Base-by-base conservation (phyloP, 2,329 filamentous ascomycete genomes). In the Talaromyces islandicus region DNA sequence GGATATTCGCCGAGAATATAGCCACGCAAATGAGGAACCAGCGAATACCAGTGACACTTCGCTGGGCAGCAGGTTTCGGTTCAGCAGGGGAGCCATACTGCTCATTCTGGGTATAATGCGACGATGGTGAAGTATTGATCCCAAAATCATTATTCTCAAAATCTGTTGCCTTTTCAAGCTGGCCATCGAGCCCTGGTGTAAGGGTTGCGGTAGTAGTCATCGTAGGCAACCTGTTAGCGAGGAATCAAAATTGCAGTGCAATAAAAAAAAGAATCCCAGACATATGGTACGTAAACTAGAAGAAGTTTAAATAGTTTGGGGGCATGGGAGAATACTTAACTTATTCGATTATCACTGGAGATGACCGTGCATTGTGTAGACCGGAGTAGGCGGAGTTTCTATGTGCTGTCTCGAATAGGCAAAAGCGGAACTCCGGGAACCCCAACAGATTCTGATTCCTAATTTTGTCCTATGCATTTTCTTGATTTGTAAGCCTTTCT, bases 1-100 rank as follows among this genome's bases (percentile, higher is more conserved):
- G 63, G n/a, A 70, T 69, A 19, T 78, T 75, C 3, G 70, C 81
- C 1, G 71, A 65, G 38, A 74, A 71, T 2, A 74, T 60, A 21
- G 69, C 67, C 54, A 61, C 58, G 21, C 65, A 65, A 12, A 67
- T 54, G 4, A 67, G 52, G 5, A 65, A 29, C 67, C 67, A 68
- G 27, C 56, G 57, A 25, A 62, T 50, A 12, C 43, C 43, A 24
- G 43, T 50, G 43, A 50, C 43, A 24, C 19, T 50, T 3, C 43
- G 19, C 43, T 21, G 3, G 12, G 43, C 19, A 12, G 19, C n/a
- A 50, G 43, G 43, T 50, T 50, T n/a, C 19, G 4, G 19, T 50
- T 50, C 43, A 21, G 10, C 12, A 21, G 19, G 43, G 19, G 43
- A 48, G 11, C 10, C 19, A 48, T 48, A 2, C 24, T 50, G 43